Conservation (phyloP, 192 early-diverging fungal genomes). For the Umbelopsis isabellina region DNA sequence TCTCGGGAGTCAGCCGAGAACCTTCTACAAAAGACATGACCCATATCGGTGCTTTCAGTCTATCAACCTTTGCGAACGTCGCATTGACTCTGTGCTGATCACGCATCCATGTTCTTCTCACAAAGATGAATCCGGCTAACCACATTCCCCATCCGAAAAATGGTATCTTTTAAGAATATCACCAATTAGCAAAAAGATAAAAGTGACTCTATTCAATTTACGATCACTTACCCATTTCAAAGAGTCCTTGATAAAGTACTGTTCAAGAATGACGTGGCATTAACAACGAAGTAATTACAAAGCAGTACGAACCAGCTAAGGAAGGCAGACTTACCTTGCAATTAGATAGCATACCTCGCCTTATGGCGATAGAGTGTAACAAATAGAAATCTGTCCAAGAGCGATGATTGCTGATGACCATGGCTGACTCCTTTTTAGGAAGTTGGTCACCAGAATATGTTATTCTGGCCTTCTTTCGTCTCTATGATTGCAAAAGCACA, state of each 20-base stretch:
- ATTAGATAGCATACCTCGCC: conserved; percentile 54
- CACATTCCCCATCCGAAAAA: conserved; percentile 68
- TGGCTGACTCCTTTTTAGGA: conserved; percentile 49
- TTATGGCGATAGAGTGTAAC: conserved; percentile 54
- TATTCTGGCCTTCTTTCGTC: conserved; percentile 45
- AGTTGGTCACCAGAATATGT: conserved; percentile 60
- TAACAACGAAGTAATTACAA: background rate
- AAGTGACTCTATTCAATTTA: background rate
- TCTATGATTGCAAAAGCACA: background rate
- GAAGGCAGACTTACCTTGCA: conserved; percentile 47
- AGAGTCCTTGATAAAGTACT: conserved; percentile 68
- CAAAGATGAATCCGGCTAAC: conserved; percentile 63
- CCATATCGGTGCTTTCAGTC: conserved; percentile 55
- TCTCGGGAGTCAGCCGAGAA: conserved; percentile 52
- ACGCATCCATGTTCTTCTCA: conserved; percentile 57
- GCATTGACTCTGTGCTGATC: conserved; percentile 54
- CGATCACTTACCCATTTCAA: conserved; percentile 52
- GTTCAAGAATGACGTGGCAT: background rate
- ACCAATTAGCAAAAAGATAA: background rate
- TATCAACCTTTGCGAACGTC: conserved; percentile 54
- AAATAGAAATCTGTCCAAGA: conserved; percentile 63
- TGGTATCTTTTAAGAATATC: conserved; percentile 42
- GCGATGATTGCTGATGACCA: conserved; percentile 59
- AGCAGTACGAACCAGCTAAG: background rate
- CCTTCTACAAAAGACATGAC: conserved; percentile 61